Evolutionary conservation across 225 moss, liverwort and hornwort species (phyloP).

Genomic region (Physcomitrellopsis africana): DNA sequence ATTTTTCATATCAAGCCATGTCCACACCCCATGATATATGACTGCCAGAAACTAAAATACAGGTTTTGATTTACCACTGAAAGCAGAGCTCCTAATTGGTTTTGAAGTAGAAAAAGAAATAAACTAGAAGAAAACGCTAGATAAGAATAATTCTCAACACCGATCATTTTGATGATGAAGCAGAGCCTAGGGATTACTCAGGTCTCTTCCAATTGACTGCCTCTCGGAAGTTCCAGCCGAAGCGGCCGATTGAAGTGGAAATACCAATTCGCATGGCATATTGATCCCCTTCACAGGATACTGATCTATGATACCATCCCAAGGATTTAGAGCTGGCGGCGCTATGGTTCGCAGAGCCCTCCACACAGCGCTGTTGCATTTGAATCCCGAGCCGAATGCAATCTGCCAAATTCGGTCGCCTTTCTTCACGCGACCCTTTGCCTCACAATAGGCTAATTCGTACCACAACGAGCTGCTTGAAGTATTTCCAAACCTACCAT

Average conservation of each 20-base stretch:
- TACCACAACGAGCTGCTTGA: conserved; percentile 60
- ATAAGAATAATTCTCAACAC: too few relatives aligned
- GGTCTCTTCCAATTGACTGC: background rate
- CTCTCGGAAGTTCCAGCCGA: background rate
- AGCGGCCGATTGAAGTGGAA: background rate
- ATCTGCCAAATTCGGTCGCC: conserved; percentile 54
- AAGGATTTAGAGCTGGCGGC: conserved; percentile 42
- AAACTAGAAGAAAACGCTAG: too few relatives aligned
- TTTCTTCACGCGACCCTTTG: conserved; percentile 38
- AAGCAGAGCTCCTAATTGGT: too few relatives aligned
- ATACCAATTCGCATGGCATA: background rate
- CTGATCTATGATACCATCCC: conserved; percentile 41
- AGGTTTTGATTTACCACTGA: too few relatives aligned
- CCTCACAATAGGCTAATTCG: conserved; percentile 56
- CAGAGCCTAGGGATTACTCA: too few relatives aligned
- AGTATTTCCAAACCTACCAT: conserved; percentile 40
- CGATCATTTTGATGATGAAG: too few relatives aligned
- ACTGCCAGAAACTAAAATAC: too few relatives aligned
- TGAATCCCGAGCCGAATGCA: conserved; percentile 49
- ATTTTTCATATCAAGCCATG: too few relatives aligned
- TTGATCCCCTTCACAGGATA: conserved; percentile 32
- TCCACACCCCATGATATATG: too few relatives aligned
- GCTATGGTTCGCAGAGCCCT: conserved; percentile 35
- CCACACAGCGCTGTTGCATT: conserved; percentile 55
- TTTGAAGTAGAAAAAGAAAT: too few relatives aligned